These are phyloP conservation scores for Inga laurina DNA, from an alignment of 306 rosid genomes.

Conservation along the genomic window DNA sequence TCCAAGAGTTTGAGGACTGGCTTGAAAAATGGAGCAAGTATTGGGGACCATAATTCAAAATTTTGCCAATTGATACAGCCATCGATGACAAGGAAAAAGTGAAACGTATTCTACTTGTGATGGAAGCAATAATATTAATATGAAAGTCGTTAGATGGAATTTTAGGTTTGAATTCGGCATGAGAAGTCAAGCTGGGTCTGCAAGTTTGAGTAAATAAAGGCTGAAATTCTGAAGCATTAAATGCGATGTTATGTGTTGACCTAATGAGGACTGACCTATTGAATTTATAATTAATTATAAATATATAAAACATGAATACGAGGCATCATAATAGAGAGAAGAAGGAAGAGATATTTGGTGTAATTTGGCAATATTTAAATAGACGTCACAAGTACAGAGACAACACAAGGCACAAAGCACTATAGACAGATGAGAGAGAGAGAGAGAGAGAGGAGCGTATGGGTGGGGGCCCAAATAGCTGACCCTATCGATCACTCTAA, in stretches of 20 bases:
- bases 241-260: neutral
- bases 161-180: neutral
- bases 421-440: neutral
- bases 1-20: neutral
- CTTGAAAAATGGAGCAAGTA: neutral
- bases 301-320: too few species aligned
- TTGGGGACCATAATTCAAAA: neutral
- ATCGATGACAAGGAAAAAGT: too few species aligned
- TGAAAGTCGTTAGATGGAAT: neutral
- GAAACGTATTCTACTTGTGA: neutral
- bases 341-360: neutral
- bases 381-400: constrained; percentile 19
- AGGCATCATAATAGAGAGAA: neutral
- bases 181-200: neutral
- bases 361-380: neutral
- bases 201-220: neutral
- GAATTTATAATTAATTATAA: neutral
- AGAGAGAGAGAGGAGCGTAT: constrained; percentile 9
- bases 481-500: neutral
- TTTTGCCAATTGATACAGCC: neutral
- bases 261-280: neutral
- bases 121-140: neutral
- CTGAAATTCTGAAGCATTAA: neutral
- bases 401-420: constrained; percentile 36
- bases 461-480: neutral